These are phyloP conservation scores for Pythium myriotylum DNA, from an alignment of 352 stramenopile genomes.

Conservation along the genomic window DNA sequence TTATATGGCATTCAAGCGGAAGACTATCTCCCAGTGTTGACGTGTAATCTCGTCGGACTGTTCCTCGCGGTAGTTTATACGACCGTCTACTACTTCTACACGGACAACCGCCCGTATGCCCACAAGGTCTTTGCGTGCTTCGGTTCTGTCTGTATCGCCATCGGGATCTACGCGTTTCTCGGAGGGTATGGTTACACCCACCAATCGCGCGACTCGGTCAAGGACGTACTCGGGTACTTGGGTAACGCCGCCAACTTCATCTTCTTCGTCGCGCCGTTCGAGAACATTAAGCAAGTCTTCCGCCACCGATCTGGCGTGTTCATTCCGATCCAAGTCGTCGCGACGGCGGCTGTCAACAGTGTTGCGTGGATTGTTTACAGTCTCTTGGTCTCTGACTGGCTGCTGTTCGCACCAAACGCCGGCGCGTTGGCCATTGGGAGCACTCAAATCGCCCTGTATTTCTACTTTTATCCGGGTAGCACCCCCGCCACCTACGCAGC, in stretches of 20 bases:
- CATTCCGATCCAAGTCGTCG: constrained; percentile 53
- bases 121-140: constrained; percentile 31
- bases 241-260: constrained; percentile 44
- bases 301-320: constrained; percentile 35
- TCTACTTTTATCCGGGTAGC: constrained; percentile 39
- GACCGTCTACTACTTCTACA: constrained; percentile 47
- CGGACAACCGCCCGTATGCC: constrained; percentile 40
- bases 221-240: constrained; percentile 39
- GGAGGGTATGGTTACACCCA: constrained; percentile 31
- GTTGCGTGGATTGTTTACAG: constrained; percentile 53
- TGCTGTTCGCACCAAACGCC: constrained; percentile 52
- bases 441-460: constrained; percentile 41
- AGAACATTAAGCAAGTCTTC: constrained; percentile 30
- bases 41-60: constrained; percentile 43
- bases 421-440: constrained; percentile 39
- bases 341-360: constrained; percentile 45
- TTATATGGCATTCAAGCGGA: constrained; percentile 43
- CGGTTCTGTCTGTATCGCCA: constrained; percentile 19
- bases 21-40: constrained; percentile 48
- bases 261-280: constrained; percentile 58
- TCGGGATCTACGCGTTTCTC: constrained; percentile 43
- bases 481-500: no score
- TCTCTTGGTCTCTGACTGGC: constrained; percentile 42
- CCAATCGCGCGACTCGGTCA: constrained; percentile 34
- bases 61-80: constrained; percentile 47